A percentile compares a stretch with the other conserved stretches of the same genome.
These are phyloP conservation scores for Spathaspora passalidarum DNA, from an alignment of 805 yeast species.

Conservation along the genomic window DNA sequence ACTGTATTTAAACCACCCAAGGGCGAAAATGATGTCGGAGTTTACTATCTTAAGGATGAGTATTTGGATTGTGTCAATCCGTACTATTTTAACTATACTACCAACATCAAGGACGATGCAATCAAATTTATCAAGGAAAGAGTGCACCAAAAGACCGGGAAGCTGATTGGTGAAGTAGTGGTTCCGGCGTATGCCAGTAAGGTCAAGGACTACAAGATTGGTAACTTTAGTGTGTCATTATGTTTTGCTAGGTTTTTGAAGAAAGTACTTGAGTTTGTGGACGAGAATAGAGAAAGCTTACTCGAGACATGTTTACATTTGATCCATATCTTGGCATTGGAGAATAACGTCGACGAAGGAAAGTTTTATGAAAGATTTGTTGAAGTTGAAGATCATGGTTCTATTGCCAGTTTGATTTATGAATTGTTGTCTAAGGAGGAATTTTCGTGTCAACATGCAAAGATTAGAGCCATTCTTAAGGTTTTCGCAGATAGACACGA, in stretches of 20 bases:
- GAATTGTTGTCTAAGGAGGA: constrained; percentile 38
- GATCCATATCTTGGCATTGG: constrained; percentile 54
- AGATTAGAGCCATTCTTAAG: constrained; percentile 54
- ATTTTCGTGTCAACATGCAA: constrained; percentile 46
- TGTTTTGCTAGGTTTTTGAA: constrained; percentile 54
- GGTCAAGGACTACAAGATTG: constrained; percentile 23
- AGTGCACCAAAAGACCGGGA: constrained; percentile 36
- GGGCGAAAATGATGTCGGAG: constrained; percentile 34
- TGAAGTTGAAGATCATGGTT: constrained; percentile 29
- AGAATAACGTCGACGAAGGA: constrained; percentile 31
- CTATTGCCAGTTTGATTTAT: constrained; percentile 35
- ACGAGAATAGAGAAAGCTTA: constrained; percentile 48
- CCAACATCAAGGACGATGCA: constrained; percentile 84
- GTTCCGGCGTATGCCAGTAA: constrained; percentile 46
- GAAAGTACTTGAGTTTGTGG: constrained; percentile 43
- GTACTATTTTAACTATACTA: constrained; percentile 70
- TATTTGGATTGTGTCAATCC: constrained; percentile 47
- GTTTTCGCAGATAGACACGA: constrained; percentile 20
- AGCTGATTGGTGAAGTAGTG: constrained; percentile 46
- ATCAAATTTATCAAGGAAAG: constrained; percentile 57
- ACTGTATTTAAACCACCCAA: constrained; percentile 32
- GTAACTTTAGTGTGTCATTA: constrained; percentile 49
- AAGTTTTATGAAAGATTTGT: constrained; percentile 26
- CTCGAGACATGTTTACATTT: constrained; percentile 62
- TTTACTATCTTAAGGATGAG: constrained; percentile 34